phyloP scores from a whole-genome alignment of 306 rosid species.

The Alnus glutinosa region DNA sequence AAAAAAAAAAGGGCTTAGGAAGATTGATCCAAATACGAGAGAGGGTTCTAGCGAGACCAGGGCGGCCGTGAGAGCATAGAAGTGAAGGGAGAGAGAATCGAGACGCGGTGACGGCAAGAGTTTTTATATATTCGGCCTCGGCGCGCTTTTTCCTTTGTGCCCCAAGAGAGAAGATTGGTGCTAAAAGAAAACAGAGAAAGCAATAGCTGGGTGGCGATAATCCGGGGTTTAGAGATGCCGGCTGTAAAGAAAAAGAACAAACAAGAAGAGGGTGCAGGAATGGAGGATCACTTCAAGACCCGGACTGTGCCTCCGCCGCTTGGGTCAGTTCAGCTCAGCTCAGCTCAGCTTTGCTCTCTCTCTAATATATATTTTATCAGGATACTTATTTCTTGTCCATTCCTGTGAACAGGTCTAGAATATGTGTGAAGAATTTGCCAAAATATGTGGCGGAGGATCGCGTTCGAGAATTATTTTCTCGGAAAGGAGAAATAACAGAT shows the following conservation, averaged over 20 bases:
- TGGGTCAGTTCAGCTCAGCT: neutral
- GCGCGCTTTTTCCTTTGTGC: neutral
- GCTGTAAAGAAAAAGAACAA: neutral
- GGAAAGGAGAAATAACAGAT: conserved; percentile 84
- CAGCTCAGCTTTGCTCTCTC: neutral
- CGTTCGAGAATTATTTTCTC: conserved; percentile 60
- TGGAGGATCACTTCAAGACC: conserved; percentile 1
- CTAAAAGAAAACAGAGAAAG: neutral
- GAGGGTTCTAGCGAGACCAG: too few species aligned
- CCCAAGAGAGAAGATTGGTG: neutral
- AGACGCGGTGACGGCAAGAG: neutral
- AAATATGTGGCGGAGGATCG: conserved; percentile 56
- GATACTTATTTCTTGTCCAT: neutral
- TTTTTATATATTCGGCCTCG: neutral
- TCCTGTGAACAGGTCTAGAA: conserved; percentile 66
- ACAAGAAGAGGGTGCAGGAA: neutral
- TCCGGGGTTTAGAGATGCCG: neutral
- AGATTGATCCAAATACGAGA: too few species aligned
- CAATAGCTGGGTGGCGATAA: too few species aligned
- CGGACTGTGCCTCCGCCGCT: neutral
- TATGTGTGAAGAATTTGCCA: conserved; percentile 83
- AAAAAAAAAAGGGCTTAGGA: too few species aligned
- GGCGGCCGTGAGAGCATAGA: too few species aligned
- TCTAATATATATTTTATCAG: neutral
- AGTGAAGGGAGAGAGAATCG: neutral